Evolutionary conservation across 129 eudicot species (phyloP), one percentile per base, ranked within the genome.

Genomic region (Tagetes patula): DNA sequence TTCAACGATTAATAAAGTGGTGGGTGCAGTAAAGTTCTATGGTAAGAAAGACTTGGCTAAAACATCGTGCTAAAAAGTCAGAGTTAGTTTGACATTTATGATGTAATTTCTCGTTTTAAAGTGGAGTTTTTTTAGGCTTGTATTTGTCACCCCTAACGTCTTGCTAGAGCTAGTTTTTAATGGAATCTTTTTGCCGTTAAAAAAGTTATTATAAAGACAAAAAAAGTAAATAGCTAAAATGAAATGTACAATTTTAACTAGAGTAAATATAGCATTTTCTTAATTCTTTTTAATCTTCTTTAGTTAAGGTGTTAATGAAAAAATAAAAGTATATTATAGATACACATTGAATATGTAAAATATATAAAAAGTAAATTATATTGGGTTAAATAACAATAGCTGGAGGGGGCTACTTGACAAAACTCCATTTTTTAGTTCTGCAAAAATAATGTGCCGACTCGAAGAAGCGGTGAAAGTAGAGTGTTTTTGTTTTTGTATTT

Each of bases 171-270:
- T 20, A 20, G 27, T 20, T 20, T 20, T 20, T 20, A 20, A 20
- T 20, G 27, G 27, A 20, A 20, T 20, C 27, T 20, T 20, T 20
- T 20, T 20, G 27, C 0, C 0, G 27, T 20, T 20, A 74, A 36
- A 49, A 62, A 49, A 34, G 20, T 74, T 12, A 47, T 9, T 46
- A 41, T 56, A 56, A 56, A 72, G 67, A 58, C 67, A 72, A 56
- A 72, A 30, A 32, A 11, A 14, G 0, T 7, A 14, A 42, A 30
- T 8, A 60, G 27, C 10, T 3, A 20, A 58, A 59, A 65, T 13
- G 14, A 43, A 32, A 52, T 14, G 14, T 6, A 46, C 6, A 14
- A 53, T 47, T 11, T 11, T 47, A 10, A 47, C 3, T 47, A 3
- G 5, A 47, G 12, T 3, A 47, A 8, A 2, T 47, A 8, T 47